Evolutionary conservation across 805 yeast genomes (phyloP).

Genomic region (Ascoidea asiatica): DNA sequence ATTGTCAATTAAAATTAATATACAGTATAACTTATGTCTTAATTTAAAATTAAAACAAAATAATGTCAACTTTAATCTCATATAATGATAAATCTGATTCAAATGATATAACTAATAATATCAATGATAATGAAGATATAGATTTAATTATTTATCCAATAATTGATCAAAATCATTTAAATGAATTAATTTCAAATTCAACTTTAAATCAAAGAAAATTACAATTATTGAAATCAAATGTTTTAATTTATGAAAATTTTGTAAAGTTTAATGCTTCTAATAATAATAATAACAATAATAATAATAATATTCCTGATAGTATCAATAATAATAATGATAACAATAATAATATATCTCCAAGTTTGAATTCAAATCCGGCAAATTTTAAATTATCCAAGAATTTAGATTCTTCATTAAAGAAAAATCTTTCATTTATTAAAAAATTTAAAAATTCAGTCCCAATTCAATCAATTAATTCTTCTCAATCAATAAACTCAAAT

Average conservation of each 20-base stretch:
- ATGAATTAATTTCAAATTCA: neutral
- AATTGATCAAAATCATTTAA: too few relatives aligned
- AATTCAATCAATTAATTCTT: neutral
- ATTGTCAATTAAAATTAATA: too few relatives aligned
- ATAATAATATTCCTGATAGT: too few relatives aligned
- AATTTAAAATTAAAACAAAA: too few relatives aligned
- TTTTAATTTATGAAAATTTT: too few relatives aligned
- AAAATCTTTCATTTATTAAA: slow-evolving; percentile 68
- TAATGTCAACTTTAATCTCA: too few relatives aligned
- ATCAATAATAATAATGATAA: neutral
- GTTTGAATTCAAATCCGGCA: neutral
- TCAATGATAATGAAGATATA: neutral
- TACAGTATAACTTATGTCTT: too few relatives aligned
- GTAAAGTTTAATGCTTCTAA: too few relatives aligned
- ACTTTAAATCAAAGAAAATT: neutral
- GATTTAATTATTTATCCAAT: neutral
- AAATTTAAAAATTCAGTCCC: slow-evolving; percentile 36
- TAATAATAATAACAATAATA: too few relatives aligned
- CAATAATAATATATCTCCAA: neutral
- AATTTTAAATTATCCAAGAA: slow-evolving; percentile 13
- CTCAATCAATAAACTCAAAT: neutral
- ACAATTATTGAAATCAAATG: neutral
- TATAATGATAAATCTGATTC: too few relatives aligned
- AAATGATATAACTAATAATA: too few relatives aligned
- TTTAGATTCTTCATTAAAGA: slow-evolving; percentile 67